Evolutionary conservation across 768 basidiomycete genomes (phyloP).

Genomic region (Psilocybe azurescens): DNA sequence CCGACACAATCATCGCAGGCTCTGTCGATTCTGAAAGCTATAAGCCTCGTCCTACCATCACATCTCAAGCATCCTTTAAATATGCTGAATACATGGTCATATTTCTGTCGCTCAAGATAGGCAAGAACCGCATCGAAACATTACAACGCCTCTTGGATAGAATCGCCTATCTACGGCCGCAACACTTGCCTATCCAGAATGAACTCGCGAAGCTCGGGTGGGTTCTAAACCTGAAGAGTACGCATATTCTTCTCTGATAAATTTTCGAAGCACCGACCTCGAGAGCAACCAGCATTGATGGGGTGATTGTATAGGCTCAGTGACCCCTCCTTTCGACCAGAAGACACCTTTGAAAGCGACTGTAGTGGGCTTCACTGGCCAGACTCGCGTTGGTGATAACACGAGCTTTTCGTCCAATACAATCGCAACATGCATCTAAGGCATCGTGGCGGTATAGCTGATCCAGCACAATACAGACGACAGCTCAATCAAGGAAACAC

Average conservation of each 20-base stretch:
- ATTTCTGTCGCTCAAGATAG: constrained; percentile 15
- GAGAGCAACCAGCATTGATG: constrained; percentile 2
- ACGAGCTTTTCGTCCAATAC: background rate
- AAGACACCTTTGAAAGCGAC: background rate
- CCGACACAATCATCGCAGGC: constrained; percentile 3
- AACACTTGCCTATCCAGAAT: background rate
- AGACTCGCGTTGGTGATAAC: background rate
- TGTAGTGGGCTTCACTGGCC: background rate
- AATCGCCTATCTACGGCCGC: constrained; percentile 13
- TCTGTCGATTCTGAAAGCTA: background rate
- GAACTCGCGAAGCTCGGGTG: background rate
- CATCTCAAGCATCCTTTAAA: constrained; percentile 6
- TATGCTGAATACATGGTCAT: background rate
- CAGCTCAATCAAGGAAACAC: background rate
- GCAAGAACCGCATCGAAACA: background rate
- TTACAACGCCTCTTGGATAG: constrained; percentile 9
- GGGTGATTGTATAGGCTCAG: background rate
- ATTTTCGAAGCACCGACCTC: constrained; percentile 4
- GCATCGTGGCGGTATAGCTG: background rate
- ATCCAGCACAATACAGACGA: background rate
- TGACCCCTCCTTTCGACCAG: background rate
- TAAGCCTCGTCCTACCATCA: background rate
- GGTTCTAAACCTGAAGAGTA: constrained; percentile 6
- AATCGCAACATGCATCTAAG: background rate
- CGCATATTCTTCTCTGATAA: background rate